Base-by-base conservation (phyloP, 2,329 filamentous ascomycete genomes). In the Mycosphaerella sp. region DNA sequence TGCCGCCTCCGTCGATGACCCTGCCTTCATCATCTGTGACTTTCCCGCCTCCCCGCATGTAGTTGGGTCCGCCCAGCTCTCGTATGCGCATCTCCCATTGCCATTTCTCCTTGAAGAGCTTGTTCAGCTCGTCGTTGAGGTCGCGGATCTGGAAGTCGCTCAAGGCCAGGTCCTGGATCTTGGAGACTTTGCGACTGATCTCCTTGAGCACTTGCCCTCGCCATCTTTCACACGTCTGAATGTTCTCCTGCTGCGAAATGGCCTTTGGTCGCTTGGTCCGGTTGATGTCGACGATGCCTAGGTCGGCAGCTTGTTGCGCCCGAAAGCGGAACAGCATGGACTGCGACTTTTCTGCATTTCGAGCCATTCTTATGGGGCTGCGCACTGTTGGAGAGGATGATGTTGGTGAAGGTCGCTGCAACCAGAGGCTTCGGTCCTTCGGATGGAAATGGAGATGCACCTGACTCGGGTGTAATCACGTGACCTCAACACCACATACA, bases 291-390 rank as follows among this genome's bases (percentile, higher is more conserved):
- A 98, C 87, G 71, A 97, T 96, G 66, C 91, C 91, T 42, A 96
- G 80, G 73, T 96, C 90, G 59, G 89, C 89, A 60, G 91, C 91
- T 80, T 97, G 93, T 64, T 91, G 87, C 67, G 95, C 93, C 70
- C 93, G 89, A 78, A 98, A 98, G 78, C 93, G 91, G 77, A 96
- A 98, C 71, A 98, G 91, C 91, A 98, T 98, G 42, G 90, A 96
- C 77, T 98, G 93, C 66, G 93, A 91, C 73, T 97, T 98, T 79
- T 97, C 91, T 41, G 88, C 91, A 72, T 97, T 96, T 68, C 91
- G 91, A 67, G 91, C 90, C 91, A 67, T 67, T 25, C 28, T 59
- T 50, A 47, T 36, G 17, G 21, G 8, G 13, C 28, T 32, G 39
- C 13, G 18, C 28, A 27, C 32, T 39, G 32, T 21, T 28, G 32